Evolutionary conservation across 495 filamentous ascomycete genomes (phyloP).

Genomic region (Neurospora sp.): DNA sequence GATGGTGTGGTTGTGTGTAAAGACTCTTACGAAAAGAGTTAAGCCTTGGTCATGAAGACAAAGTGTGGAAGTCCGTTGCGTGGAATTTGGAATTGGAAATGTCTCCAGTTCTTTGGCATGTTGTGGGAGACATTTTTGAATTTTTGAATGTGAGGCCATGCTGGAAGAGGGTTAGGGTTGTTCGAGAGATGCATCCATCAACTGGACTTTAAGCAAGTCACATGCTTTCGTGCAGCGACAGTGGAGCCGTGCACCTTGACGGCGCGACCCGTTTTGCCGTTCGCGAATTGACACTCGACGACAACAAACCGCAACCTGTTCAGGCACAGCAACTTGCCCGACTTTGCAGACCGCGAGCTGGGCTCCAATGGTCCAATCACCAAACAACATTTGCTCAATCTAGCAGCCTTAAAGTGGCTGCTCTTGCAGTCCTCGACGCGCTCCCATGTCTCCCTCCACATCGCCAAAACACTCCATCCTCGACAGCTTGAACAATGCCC

Average conservation of each 20-base stretch:
- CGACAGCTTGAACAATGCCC: conserved; percentile 70
- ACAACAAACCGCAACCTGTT: background rate
- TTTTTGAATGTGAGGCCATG: no score
- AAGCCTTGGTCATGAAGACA: background rate
- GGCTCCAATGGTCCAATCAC: background rate
- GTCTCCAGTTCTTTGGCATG: background rate
- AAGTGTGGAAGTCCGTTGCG: background rate
- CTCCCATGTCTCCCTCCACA: conserved; percentile 1
- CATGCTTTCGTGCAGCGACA: background rate
- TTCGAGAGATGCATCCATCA: background rate
- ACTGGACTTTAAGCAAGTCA: background rate
- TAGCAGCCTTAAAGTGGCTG: background rate
- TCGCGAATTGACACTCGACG: background rate
- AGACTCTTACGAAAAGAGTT: background rate
- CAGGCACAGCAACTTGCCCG: background rate
- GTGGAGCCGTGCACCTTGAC: background rate
- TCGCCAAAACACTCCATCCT: conserved; percentile 28
- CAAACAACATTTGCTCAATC: background rate
- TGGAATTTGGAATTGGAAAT: background rate
- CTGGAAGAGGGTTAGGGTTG: background rate
- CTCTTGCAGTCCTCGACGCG: background rate
- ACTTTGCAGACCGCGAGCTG: background rate
- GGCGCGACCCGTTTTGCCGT: background rate
- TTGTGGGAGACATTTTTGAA: no score
- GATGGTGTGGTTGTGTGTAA: background rate